Evolutionary conservation across 257 asterid genomes (phyloP).

Genomic region (Solanum arcanum): DNA sequence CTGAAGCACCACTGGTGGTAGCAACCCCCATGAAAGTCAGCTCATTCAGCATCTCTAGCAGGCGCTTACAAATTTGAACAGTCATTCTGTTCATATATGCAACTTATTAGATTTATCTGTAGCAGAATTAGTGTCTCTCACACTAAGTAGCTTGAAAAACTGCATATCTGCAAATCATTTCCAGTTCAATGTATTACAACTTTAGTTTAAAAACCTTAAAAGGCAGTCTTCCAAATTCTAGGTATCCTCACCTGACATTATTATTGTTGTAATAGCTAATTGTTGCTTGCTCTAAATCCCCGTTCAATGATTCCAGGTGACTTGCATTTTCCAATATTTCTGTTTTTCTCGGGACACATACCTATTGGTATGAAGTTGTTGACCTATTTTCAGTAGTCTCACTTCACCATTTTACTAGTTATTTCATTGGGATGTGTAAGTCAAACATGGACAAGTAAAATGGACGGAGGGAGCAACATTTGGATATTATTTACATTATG

Average conservation of each 20-base stretch:
- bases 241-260: constrained; percentile 23
- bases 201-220: background rate
- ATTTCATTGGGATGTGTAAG: background rate
- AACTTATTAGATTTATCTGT: background rate
- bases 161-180: background rate
- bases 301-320: background rate
- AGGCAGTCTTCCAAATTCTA: constrained; percentile 1
- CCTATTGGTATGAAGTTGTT: background rate
- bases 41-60: constrained; percentile 91
- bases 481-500: background rate
- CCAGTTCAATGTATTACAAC: background rate
- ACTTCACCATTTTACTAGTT: background rate
- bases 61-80: constrained; percentile 33
- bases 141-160: background rate
- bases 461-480: background rate
- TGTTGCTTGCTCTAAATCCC: background rate
- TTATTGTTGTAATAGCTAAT: constrained; percentile 19
- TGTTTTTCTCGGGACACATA: background rate
- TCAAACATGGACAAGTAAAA: background rate
- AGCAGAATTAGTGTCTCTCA: background rate
- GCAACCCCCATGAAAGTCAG: constrained; percentile 80
- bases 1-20: constrained; percentile 44
- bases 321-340: background rate
- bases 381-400: background rate
- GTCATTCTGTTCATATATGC: constrained; percentile 1